These are phyloP conservation scores for Cytidiella melzeri DNA, from an alignment of 768 basidiomycete genomes.

Conservation along the genomic window DNA sequence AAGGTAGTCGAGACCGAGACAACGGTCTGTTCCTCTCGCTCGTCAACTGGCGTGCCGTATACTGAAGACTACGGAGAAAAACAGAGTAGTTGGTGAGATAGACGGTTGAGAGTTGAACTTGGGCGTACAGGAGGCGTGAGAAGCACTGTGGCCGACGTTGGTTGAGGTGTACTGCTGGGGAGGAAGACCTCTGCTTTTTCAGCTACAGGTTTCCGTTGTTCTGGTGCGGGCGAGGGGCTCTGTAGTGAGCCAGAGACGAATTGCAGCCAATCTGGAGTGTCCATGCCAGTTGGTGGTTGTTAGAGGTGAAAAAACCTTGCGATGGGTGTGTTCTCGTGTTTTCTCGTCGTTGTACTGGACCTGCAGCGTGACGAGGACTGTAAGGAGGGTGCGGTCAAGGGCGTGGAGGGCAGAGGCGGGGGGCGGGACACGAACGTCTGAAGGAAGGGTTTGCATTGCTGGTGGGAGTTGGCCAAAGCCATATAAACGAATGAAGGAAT, in stretches of 20 bases:
- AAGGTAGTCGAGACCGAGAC: conserved; percentile 84
- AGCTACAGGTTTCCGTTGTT: conserved; percentile 11
- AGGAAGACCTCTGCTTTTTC: conserved; percentile 13
- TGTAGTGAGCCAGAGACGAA: conserved; percentile 18
- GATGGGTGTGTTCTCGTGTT: too few relatives aligned
- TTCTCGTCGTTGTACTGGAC: too few relatives aligned
- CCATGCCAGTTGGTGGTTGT: conserved; percentile 8
- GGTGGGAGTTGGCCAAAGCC: too few relatives aligned
- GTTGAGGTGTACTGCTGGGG: neutral
- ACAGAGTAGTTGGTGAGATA: neutral
- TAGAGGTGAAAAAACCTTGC: neutral
- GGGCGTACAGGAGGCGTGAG: conserved; percentile 21
- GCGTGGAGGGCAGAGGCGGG: too few relatives aligned
- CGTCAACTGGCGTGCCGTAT: neutral
- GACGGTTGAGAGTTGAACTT: neutral
- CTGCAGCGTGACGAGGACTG: too few relatives aligned
- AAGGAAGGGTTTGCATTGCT: too few relatives aligned
- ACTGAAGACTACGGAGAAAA: neutral
- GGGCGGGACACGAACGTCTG: too few relatives aligned
- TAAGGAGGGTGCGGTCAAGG: too few relatives aligned
- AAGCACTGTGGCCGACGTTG: neutral
- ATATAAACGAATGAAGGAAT: too few relatives aligned
- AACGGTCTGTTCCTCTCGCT: conserved; percentile 27
- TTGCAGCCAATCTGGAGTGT: conserved; percentile 22
- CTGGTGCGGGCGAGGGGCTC: conserved; percentile 4